A percentile compares a stretch with the other conserved stretches of the same genome.
phyloP scores from a whole-genome alignment of 345 rosid genomes.

The Rhodamnia argentea region DNA sequence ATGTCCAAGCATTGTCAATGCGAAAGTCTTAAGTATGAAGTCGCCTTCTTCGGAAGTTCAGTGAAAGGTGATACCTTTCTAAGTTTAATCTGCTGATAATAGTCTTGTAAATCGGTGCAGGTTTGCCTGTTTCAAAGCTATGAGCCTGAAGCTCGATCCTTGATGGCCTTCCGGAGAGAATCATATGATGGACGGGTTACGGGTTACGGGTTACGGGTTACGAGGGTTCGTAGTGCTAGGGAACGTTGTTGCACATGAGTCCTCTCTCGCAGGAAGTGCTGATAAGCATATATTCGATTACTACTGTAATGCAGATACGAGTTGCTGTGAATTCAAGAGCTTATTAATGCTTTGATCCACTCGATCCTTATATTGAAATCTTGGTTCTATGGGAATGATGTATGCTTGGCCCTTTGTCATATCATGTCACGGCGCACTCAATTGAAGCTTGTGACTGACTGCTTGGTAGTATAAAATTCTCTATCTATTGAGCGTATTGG shows the following conservation, averaged over 20 bases:
- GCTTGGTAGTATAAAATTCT: neutral
- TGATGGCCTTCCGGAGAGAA: neutral
- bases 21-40: constrained; percentile 62
- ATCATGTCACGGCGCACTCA: neutral
- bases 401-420: neutral
- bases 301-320: neutral
- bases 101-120: constrained; percentile 22
- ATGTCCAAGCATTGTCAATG: constrained; percentile 79
- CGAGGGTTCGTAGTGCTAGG: neutral
- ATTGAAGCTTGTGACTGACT: neutral
- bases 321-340: neutral
- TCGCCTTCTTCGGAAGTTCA: neutral
- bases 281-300: neutral
- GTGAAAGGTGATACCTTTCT: neutral
- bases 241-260: neutral
- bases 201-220: neutral
- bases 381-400: neutral
- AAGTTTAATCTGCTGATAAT: neutral
- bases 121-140: constrained; percentile 78
- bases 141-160: constrained; percentile 12
- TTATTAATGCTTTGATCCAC: neutral
- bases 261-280: neutral
- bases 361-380: neutral
- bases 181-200: neutral
- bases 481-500: too few relatives aligned